Evolutionary conservation across 805 yeast species (phyloP).

Genomic region (Starmerella stellata): DNA sequence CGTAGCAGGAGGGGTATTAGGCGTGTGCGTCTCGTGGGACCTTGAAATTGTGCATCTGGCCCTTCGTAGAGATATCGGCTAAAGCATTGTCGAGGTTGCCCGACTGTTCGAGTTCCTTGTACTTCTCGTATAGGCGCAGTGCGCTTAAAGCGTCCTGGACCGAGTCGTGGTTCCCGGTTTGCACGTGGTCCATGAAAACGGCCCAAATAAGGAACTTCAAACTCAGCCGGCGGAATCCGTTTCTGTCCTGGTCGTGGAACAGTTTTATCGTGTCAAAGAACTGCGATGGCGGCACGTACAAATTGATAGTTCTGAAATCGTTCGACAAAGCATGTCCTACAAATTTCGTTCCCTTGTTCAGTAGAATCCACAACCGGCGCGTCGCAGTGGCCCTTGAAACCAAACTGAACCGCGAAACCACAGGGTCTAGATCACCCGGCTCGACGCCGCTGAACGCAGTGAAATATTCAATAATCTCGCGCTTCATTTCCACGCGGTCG

Average conservation of each 20-base stretch:
- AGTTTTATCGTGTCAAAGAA: slow-evolving; percentile 77
- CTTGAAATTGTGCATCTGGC: slow-evolving; percentile 23
- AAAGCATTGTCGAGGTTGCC: slow-evolving; percentile 48
- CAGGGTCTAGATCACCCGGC: slow-evolving; percentile 71
- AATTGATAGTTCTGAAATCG: slow-evolving; percentile 84
- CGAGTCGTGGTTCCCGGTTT: slow-evolving; percentile 87
- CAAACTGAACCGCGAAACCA: slow-evolving; percentile 42
- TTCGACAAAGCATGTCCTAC: slow-evolving; percentile 87
- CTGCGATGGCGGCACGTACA: slow-evolving; percentile 69
- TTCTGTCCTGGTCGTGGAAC: slow-evolving; percentile 50
- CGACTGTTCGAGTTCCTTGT: slow-evolving; percentile 37
- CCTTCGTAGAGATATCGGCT: slow-evolving; percentile 40
- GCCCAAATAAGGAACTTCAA: slow-evolving; percentile 74
- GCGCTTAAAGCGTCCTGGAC: slow-evolving; percentile 92
- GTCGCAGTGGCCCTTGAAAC: slow-evolving; percentile 72
- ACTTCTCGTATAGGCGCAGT: slow-evolving; percentile 52
- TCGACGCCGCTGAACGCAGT: slow-evolving; percentile 90
- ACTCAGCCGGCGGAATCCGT: slow-evolving; percentile 51
- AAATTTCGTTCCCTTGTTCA: slow-evolving; percentile 77
- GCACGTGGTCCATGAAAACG: slow-evolving; percentile 57
- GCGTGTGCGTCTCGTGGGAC: slow-evolving; percentile 13
- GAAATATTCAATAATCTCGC: slow-evolving; percentile 56
- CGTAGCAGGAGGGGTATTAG: background rate
- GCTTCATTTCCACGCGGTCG: slow-evolving; percentile 66
- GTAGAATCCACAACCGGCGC: slow-evolving; percentile 71